A percentile compares a stretch with the other conserved stretches of the same genome.
Conservation (phyloP, 331 rosid genomes). For the Arachis monticola region DNA sequence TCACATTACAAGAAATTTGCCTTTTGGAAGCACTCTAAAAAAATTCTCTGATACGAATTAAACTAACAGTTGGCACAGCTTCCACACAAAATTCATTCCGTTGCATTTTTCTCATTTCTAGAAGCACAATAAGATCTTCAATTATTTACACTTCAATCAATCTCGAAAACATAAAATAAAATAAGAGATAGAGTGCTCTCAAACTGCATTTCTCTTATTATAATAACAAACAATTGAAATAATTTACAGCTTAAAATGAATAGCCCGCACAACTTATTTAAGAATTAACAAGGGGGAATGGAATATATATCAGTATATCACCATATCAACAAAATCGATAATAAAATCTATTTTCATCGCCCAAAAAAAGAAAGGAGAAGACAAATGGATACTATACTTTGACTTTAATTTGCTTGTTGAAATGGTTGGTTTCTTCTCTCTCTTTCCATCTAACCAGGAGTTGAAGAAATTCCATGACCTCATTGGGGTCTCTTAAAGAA, state of each 20-base stretch:
- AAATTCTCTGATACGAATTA: too few species aligned
- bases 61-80: too few species aligned
- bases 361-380: slow-evolving; percentile 1
- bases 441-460: slow-evolving; percentile 60
- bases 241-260: background rate
- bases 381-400: background rate
- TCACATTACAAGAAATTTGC: too few species aligned
- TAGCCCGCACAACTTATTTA: background rate
- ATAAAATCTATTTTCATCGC: background rate
- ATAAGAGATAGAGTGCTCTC: too few species aligned
- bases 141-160: too few species aligned
- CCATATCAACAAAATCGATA: background rate
- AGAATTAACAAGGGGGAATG: background rate
- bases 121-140: too few species aligned
- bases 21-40: too few species aligned
- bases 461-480: slow-evolving; percentile 74
- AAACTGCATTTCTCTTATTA: too few species aligned
- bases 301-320: too few species aligned
- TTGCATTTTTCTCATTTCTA: too few species aligned
- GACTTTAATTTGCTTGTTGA: background rate
- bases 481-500: slow-evolving; percentile 77
- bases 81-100: too few species aligned
- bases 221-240: background rate
- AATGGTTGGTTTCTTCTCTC: slow-evolving; percentile 34
- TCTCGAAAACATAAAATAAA: too few species aligned